Evolutionary conservation across 2,329 filamentous ascomycete species (phyloP), one percentile per base, ranked within the genome.

Genomic region (Zopfia rhizophila): DNA sequence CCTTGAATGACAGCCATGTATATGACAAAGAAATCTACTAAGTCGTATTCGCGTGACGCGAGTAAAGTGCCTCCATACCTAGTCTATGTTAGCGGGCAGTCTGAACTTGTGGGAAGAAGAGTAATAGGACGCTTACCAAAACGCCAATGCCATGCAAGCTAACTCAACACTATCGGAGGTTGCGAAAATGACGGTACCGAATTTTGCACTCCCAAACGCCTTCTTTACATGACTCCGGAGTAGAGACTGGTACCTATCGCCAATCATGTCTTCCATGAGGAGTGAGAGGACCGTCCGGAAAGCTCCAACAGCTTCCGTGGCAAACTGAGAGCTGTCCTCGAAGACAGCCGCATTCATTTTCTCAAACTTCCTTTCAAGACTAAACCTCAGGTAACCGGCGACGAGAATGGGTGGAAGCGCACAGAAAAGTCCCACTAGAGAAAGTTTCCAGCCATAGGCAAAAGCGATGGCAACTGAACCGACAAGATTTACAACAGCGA

Each of bases 381-480:
- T 71, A 30, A 84, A 69, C 10, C 82, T 75, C 51, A 78, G 68
- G 49, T 76, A 83, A 3, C 76, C 77, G 8, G 78, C 76, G 3
- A 67, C 54, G 6, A 83, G 68, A 3, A 82, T 75, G 6, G 79
- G 66, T 1, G 82, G 82, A 41, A 82, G 65, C 0, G 76, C 74
- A 2, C 88, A 82, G 56, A 84, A 87, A 7, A 85, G 73, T 0
- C 82, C 80, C 0, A 92, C 85, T 0, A 91, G 72, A 0, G 86
- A 83, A 7, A 93, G 76, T 65, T 91, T 92, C 89, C 89, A 92
- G 1, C 87, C 86, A 63, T 87, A 90, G 3, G 80, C 75, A 58
- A 90, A 91, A 1, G 86, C 79, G 38, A 92, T 87, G 30, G 80
- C 74, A 11, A 90, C 70, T 6, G 82, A 83, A 0, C 87, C 88